Evolutionary conservation across 345 rosid genomes (phyloP).

Genomic region (Citrus inodora): DNA sequence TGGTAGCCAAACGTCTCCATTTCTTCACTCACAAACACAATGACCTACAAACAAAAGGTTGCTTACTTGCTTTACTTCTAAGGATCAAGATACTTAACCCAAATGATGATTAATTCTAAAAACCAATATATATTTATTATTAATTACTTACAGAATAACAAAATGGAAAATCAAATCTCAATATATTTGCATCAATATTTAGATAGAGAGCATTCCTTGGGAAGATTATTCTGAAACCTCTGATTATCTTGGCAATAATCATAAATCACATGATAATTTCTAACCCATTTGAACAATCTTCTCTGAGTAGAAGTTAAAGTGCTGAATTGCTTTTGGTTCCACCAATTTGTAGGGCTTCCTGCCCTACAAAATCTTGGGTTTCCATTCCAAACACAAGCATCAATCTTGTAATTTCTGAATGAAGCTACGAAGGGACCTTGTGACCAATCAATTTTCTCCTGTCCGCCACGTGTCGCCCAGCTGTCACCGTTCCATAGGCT

Average conservation of each 20-base stretch:
- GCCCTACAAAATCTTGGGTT: conserved; percentile 58
- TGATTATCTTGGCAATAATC: conserved; percentile 69
- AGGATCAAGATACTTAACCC: conserved; percentile 3
- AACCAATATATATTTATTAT: background rate
- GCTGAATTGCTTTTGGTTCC: conserved; percentile 50
- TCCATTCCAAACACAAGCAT: conserved; percentile 72
- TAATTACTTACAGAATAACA: background rate
- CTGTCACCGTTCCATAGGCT: conserved; percentile 86
- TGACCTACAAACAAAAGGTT: background rate
- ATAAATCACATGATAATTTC: conserved; percentile 66
- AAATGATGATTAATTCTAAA: background rate
- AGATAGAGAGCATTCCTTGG: conserved; percentile 74
- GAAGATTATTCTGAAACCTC: conserved; percentile 68
- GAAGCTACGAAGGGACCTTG: conserved; percentile 70
- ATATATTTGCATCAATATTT: conserved; percentile 26
- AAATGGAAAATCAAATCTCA: background rate
- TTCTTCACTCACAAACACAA: background rate
- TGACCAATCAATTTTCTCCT: conserved; percentile 73
- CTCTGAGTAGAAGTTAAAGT: conserved; percentile 50
- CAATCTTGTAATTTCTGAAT: conserved; percentile 58
- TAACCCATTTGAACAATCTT: conserved; percentile 84
- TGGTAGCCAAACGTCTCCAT: background rate
- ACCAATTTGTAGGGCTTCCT: conserved; percentile 56
- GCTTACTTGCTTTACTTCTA: background rate
- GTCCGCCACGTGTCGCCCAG: conserved; percentile 89